Percentiles rank a stretch among this genome's conserved stretches.
Evolutionary conservation across 2,329 filamentous ascomycete species (phyloP).

Genomic region (Pseudogymnoascus sp.): DNA sequence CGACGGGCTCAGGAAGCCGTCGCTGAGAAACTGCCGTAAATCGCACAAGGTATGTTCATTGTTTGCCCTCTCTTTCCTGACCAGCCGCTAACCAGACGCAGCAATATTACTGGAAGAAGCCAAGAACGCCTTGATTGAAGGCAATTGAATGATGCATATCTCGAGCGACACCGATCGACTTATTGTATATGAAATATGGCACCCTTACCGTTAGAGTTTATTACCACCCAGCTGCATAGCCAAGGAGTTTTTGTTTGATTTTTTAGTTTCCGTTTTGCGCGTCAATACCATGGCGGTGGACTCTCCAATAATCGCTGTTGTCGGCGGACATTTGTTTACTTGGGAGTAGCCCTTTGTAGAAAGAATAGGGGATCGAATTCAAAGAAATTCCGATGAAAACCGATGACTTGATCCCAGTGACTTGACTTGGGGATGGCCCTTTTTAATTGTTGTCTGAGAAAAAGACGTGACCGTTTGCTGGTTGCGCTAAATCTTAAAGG

Average conservation of each 20-base stretch:
- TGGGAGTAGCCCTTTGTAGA: not conserved
- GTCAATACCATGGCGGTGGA: constrained; percentile 5
- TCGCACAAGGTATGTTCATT: constrained; percentile 76
- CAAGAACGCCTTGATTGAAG: constrained; percentile 43
- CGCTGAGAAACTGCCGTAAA: constrained; percentile 81
- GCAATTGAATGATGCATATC: constrained; percentile 14
- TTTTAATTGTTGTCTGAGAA: not conserved
- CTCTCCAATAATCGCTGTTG: not conserved
- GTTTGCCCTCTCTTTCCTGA: not conserved
- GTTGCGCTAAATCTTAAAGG: not conserved
- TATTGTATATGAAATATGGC: constrained; percentile 6
- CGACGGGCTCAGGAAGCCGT: constrained; percentile 78
- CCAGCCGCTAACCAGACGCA: constrained; percentile 23
- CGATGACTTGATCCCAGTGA: not conserved
- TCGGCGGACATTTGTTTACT: not conserved
- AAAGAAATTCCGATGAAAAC: constrained; percentile 2
- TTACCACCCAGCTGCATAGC: constrained; percentile 2
- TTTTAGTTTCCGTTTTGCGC: not conserved
- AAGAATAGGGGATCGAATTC: not conserved
- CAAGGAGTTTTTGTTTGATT: constrained; percentile 3
- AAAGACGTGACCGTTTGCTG: not conserved
- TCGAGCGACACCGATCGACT: not conserved
- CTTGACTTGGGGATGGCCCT: not conserved
- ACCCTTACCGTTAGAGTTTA: constrained; percentile 4
- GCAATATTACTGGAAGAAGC: constrained; percentile 65